phyloP scores from a whole-genome alignment of 768 basidiomycete species.

The Mycena rosella region DNA sequence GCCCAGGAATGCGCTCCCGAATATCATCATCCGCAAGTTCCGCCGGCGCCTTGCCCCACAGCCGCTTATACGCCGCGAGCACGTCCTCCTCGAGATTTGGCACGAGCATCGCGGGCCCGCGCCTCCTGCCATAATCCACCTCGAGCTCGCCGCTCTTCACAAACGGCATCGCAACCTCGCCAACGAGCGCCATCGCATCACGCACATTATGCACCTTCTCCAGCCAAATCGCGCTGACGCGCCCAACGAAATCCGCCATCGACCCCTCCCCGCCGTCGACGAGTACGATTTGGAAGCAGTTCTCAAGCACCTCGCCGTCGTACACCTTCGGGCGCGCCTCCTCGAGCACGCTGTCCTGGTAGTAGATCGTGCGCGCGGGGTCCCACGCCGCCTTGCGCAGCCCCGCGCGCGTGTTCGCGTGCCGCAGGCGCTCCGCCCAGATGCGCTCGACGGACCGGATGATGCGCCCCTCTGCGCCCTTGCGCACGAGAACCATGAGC shows the following conservation, averaged over 20 bases:
- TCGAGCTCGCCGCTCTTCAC: slow-evolving; percentile 46
- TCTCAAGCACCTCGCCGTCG: slow-evolving; percentile 30
- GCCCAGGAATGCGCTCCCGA: background rate
- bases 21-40: slow-evolving; percentile 30
- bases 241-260: slow-evolving; percentile 46
- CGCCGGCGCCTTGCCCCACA: slow-evolving; percentile 43
- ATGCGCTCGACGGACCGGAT: slow-evolving; percentile 41
- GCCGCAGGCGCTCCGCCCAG: slow-evolving; percentile 46
- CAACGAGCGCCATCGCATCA: slow-evolving; percentile 39
- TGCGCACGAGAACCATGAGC: slow-evolving; percentile 48
- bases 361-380: slow-evolving; percentile 31
- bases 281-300: slow-evolving; percentile 48
- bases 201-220: slow-evolving; percentile 41
- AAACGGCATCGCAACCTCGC: slow-evolving; percentile 37
- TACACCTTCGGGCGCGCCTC: slow-evolving; percentile 41
- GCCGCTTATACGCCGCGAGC: slow-evolving; percentile 37
- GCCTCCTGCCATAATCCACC: slow-evolving; percentile 19
- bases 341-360: slow-evolving; percentile 41
- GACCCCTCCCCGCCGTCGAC: slow-evolving; percentile 44
- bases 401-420: slow-evolving; percentile 42
- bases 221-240: slow-evolving; percentile 45
- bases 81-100: slow-evolving; percentile 37
- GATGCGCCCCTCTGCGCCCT: slow-evolving; percentile 42
- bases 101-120: slow-evolving; percentile 8
- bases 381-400: slow-evolving; percentile 44